These are phyloP conservation scores for Ogataea nonfermentans DNA, from an alignment of 805 yeast species.

Conservation along the genomic window DNA sequence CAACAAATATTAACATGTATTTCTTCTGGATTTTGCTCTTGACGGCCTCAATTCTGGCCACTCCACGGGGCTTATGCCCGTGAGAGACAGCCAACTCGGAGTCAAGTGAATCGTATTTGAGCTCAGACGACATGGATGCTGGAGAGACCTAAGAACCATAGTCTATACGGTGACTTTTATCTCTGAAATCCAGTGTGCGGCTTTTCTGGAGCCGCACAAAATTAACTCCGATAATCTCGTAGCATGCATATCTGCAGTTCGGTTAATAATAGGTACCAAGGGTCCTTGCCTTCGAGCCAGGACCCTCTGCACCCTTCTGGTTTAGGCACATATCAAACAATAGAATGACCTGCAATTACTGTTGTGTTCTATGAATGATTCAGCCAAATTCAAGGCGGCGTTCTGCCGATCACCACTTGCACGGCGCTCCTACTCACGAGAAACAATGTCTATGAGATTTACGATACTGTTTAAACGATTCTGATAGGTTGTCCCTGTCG, in stretches of 20 bases:
- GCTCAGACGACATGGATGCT: background rate
- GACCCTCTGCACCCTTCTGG: constrained; percentile 16
- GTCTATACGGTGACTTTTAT: background rate
- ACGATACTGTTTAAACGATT: constrained; percentile 17
- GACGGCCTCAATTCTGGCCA: constrained; percentile 6
- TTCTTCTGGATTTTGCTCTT: background rate
- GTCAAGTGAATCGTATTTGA: background rate
- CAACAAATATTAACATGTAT: constrained; percentile 23
- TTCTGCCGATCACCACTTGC: background rate
- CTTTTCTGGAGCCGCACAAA: background rate
- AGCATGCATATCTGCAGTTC: too few species aligned
- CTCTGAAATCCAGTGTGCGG: background rate
- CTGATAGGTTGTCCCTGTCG: constrained; percentile 16
- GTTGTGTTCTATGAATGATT: constrained; percentile 11
- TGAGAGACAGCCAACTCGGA: background rate
- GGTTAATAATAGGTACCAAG: too few species aligned
- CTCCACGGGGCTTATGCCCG: constrained; percentile 13
- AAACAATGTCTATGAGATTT: constrained; percentile 11
- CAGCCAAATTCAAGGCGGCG: constrained; percentile 11
- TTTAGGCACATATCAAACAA: constrained; percentile 21
- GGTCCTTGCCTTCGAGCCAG: constrained; percentile 1
- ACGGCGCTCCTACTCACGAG: background rate
- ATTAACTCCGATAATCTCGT: too few species aligned
- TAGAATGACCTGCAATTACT: constrained; percentile 16
- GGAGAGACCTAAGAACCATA: too few species aligned